Percentiles rank a stretch among this genome's conserved stretches.
These are phyloP conservation scores for Aspergillus quadricinctus DNA, from an alignment of 2,329 filamentous ascomycete species.

Conservation along the genomic window DNA sequence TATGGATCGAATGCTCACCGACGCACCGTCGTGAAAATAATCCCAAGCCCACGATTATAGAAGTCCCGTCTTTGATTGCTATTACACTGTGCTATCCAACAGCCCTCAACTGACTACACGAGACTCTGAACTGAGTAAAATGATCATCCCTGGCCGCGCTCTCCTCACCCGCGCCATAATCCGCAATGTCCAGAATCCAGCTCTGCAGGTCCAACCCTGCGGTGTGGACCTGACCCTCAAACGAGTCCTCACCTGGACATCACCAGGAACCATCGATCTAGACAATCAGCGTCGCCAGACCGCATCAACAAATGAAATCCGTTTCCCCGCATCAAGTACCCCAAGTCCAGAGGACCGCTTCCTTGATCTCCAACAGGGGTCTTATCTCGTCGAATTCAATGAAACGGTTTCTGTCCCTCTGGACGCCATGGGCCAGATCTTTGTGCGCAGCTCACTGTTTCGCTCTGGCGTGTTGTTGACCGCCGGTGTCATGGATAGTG, in stretches of 20 bases:
- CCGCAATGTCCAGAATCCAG: neutral
- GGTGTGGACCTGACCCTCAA: neutral
- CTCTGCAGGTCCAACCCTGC: neutral
- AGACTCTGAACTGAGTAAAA: neutral
- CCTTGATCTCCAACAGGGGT: slow-evolving; percentile 23
- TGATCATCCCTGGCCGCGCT: neutral
- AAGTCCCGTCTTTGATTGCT: no score
- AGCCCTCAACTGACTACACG: neutral
- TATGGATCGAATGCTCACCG: no score
- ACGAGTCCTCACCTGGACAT: neutral
- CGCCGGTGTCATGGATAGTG: slow-evolving; percentile 41
- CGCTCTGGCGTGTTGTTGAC: slow-evolving; percentile 34
- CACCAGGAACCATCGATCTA: neutral
- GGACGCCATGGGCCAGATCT: slow-evolving; percentile 38
- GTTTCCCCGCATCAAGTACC: slow-evolving; percentile 9
- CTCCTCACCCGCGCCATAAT: neutral
- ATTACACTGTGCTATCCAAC: no score
- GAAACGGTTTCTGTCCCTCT: slow-evolving; percentile 38
- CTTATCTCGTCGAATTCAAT: slow-evolving; percentile 36
- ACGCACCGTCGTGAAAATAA: no score
- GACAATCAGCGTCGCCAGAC: neutral
- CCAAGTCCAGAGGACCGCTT: neutral
- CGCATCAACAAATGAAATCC: neutral
- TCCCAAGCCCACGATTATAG: no score
- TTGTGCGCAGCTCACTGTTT: slow-evolving; percentile 38